These are phyloP conservation scores for Aphanoascus verrucosus DNA, from an alignment of 2,329 filamentous ascomycete genomes.

Conservation along the genomic window DNA sequence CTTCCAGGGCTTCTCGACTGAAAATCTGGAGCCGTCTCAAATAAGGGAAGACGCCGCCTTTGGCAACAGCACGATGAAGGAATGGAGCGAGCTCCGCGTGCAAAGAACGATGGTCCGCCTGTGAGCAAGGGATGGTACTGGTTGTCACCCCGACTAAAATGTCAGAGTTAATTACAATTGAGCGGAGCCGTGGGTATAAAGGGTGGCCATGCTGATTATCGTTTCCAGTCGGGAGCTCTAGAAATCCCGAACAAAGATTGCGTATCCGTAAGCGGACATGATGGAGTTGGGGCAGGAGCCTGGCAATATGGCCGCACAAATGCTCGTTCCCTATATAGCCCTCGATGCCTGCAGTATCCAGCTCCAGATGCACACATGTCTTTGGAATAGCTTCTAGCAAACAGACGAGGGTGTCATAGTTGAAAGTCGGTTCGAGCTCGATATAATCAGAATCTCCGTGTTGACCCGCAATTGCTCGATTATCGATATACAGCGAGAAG, in stretches of 20 bases:
- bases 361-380: slow-evolving; percentile 11
- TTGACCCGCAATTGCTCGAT: neutral
- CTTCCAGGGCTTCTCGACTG: neutral
- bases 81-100: slow-evolving; percentile 7
- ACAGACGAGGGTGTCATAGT: neutral
- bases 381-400: slow-evolving; percentile 10
- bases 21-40: neutral
- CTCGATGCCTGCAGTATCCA: slow-evolving; percentile 15
- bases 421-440: slow-evolving; percentile 4
- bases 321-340: slow-evolving; percentile 7
- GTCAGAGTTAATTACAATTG: slow-evolving; percentile 14
- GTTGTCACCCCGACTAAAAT: neutral
- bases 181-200: slow-evolving; percentile 10
- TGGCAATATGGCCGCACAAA: slow-evolving; percentile 11
- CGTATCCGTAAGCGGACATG: slow-evolving; percentile 13
- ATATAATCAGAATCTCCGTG: neutral
- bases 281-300: slow-evolving; percentile 2
- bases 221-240: neutral
- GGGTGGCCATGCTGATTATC: no score
- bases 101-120: neutral
- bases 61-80: neutral
- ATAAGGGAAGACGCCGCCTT: slow-evolving; percentile 3
- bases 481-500: slow-evolving; percentile 1
- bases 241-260: neutral
- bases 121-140: neutral